A percentile compares a stretch with the other conserved stretches of the same genome.
These are phyloP conservation scores for Geranium incanum DNA, from an alignment of 441 rosid species.

Conservation along the genomic window DNA sequence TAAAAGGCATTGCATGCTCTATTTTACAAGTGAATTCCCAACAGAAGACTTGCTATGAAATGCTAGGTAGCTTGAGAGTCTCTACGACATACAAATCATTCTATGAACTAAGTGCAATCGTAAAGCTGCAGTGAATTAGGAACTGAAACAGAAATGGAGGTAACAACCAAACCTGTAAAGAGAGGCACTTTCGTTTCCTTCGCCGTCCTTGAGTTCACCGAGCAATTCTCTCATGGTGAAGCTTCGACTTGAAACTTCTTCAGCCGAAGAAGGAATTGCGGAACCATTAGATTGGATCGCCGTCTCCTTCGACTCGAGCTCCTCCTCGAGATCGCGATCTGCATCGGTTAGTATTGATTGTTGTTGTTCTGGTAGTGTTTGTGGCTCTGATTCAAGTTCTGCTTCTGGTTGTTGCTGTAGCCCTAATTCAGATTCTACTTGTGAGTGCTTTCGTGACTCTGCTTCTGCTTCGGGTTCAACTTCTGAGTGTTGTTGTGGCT, in stretches of 20 bases:
- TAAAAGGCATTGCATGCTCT: neutral
- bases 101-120: neutral
- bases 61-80: neutral
- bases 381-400: constrained; percentile 13
- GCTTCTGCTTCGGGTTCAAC: constrained; percentile 16
- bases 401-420: constrained; percentile 15
- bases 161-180: constrained; percentile 30
- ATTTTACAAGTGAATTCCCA: too few species aligned
- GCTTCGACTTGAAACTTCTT: constrained; percentile 36
- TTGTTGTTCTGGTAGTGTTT: neutral
- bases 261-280: constrained; percentile 23
- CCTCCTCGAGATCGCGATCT: neutral
- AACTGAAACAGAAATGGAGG: constrained; percentile 5
- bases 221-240: constrained; percentile 90
- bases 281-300: constrained; percentile 36
- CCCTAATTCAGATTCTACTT: constrained; percentile 20
- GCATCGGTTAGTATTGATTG: too few species aligned
- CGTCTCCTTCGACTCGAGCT: constrained; percentile 19
- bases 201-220: constrained; percentile 68
- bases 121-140: neutral
- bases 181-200: constrained; percentile 50
- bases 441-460: constrained; percentile 10
- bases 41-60: neutral
- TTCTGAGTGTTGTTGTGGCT: constrained; percentile 13
- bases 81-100: too few species aligned